phyloP scores from a whole-genome alignment of 352 stramenopile genomes.

The Phytophthora pini region DNA sequence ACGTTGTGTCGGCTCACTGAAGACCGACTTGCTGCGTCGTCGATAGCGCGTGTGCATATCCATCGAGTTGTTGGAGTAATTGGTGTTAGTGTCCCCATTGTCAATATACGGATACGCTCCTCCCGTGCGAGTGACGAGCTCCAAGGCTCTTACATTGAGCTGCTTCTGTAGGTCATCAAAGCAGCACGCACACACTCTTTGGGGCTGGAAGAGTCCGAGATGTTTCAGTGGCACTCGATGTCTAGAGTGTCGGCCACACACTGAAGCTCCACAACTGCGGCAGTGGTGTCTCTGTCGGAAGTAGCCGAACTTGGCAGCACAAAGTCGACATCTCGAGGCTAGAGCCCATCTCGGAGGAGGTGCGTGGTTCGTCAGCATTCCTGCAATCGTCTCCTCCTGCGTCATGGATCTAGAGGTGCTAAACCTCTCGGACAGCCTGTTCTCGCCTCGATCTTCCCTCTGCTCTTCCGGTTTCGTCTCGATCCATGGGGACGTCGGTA shows the following conservation, averaged over 20 bases:
- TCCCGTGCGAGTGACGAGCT: conserved; percentile 32
- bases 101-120: conserved; percentile 33
- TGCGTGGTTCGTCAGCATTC: conserved; percentile 25
- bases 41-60: conserved; percentile 20
- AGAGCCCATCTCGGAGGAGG: conserved; percentile 63
- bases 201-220: conserved; percentile 55
- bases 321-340: conserved; percentile 64
- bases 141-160: conserved; percentile 43
- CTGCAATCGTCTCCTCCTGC: conserved; percentile 36
- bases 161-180: conserved; percentile 66
- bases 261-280: conserved; percentile 79
- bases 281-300: conserved; percentile 85
- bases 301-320: conserved; percentile 76
- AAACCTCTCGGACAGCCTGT: conserved; percentile 21
- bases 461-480: conserved; percentile 14
- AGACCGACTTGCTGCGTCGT: conserved; percentile 41
- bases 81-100: conserved; percentile 21
- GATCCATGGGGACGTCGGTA: conserved; percentile 25
- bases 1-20: conserved; percentile 33
- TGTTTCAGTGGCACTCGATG: conserved; percentile 68
- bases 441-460: conserved; percentile 2
- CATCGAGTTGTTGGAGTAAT: conserved; percentile 21
- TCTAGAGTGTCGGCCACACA: conserved; percentile 76
- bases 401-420: conserved; percentile 21
- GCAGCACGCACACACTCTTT: conserved; percentile 74